Evolutionary conservation across 495 filamentous ascomycete genomes (phyloP).

Genomic region (Podospora didyma): DNA sequence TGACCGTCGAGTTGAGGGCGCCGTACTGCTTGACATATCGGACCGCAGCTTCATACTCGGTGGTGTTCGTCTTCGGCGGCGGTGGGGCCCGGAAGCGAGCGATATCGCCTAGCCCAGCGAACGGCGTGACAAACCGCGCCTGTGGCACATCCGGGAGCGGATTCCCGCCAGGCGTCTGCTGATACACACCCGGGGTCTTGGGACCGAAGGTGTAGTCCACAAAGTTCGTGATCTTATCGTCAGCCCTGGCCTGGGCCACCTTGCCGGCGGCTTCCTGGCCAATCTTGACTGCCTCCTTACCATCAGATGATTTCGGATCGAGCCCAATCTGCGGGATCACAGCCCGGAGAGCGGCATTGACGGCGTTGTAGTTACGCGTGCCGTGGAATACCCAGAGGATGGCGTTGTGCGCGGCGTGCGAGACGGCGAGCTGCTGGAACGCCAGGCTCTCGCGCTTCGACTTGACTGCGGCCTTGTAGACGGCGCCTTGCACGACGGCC

Average conservation of each 20-base stretch:
- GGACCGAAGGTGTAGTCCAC: constrained; percentile 26
- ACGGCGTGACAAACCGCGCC: constrained; percentile 22
- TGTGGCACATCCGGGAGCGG: constrained; percentile 31
- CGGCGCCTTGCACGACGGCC: constrained; percentile 29
- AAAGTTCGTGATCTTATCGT: constrained; percentile 30
- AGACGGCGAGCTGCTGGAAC: constrained; percentile 37
- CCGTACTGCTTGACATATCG: constrained; percentile 26
- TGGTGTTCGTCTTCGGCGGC: constrained; percentile 16
- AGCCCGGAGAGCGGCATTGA: constrained; percentile 22
- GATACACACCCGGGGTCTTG: constrained; percentile 26
- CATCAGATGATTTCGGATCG: constrained; percentile 18
- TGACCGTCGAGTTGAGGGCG: constrained; percentile 19
- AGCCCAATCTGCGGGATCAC: constrained; percentile 29
- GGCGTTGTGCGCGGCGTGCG: constrained; percentile 35
- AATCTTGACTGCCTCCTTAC: constrained; percentile 17
- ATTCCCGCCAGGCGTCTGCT: constrained; percentile 23
- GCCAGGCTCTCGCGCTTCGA: constrained; percentile 18
- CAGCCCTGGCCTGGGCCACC: constrained; percentile 24
- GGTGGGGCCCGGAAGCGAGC: constrained; percentile 20
- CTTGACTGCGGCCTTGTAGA: constrained; percentile 31
- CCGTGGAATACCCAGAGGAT: constrained; percentile 34
- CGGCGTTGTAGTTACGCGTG: constrained; percentile 25
- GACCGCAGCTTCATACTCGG: constrained; percentile 18
- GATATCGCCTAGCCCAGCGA: constrained; percentile 26
- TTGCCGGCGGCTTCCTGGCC: constrained; percentile 26